These are phyloP conservation scores for Acer campestre DNA, from an alignment of 345 rosid genomes.

Conservation along the genomic window DNA sequence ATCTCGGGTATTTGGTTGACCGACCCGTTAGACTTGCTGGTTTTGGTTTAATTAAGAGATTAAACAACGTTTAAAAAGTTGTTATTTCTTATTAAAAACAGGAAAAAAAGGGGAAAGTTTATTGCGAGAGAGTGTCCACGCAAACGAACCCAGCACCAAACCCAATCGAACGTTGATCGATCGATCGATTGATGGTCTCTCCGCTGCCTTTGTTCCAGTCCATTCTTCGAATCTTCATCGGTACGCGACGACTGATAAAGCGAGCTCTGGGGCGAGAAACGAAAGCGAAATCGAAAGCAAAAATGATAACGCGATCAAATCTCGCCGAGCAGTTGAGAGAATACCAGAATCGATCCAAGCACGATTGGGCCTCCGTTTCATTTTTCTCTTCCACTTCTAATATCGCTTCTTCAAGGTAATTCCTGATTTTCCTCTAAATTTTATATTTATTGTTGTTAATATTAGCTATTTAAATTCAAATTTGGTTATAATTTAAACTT, in stretches of 20 bases:
- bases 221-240: constrained; percentile 19
- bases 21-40: constrained; percentile 22
- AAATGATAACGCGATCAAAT: constrained; percentile 97
- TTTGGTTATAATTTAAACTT: constrained; percentile 1
- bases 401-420: constrained; percentile 71
- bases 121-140: constrained; percentile 28
- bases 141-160: constrained; percentile 30
- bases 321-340: constrained; percentile 91
- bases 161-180: constrained; percentile 25
- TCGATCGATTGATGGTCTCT: constrained; percentile 15
- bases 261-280: constrained; percentile 17
- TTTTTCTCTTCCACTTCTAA: constrained; percentile 91
- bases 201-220: constrained; percentile 9
- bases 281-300: constrained; percentile 6
- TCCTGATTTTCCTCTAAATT: neutral
- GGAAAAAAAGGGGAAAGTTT: neutral
- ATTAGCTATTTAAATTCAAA: neutral
- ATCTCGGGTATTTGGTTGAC: neutral
- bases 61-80: neutral
- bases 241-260: constrained; percentile 5
- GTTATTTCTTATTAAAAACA: neutral
- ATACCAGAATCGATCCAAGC: constrained; percentile 93
- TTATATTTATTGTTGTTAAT: neutral
- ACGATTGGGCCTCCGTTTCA: constrained; percentile 97
- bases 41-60: constrained; percentile 4